Conservation (phyloP, 768 basidiomycete species). For the Podaxis sp. region DNA sequence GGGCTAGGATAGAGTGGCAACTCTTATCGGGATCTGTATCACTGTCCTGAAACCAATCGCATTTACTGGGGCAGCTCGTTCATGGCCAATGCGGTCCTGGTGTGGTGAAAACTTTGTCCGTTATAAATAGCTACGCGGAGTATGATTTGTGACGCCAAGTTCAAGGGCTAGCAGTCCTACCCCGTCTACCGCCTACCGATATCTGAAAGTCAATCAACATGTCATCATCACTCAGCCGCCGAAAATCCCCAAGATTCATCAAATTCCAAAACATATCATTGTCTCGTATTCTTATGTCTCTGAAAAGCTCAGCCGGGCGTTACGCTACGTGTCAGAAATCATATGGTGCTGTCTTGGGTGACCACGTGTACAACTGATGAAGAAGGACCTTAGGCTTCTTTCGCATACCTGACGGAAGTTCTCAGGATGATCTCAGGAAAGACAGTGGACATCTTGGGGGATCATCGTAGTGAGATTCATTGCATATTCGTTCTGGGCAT, state of each 20-base stretch:
- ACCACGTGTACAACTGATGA: slow-evolving; percentile 1
- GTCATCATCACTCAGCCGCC: no score
- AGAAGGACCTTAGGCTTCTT: not conserved
- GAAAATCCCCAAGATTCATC: not conserved
- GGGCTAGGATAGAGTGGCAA: no score
- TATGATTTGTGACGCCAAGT: no score
- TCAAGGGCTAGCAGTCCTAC: no score
- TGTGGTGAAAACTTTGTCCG: no score
- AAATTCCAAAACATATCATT: not conserved
- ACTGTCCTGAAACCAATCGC: no score
- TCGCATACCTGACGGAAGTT: not conserved
- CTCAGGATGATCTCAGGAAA: slow-evolving; percentile 9
- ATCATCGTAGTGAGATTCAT: not conserved
- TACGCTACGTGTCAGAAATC: not conserved
- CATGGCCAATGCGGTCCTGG: no score
- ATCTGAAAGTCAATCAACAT: no score
- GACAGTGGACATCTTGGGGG: not conserved
- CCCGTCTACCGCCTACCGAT: no score
- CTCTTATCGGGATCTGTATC: no score
- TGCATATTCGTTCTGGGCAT: not conserved
- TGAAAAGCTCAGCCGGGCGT: not conserved
- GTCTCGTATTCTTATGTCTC: not conserved
- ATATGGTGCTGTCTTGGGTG: not conserved
- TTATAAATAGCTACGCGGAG: no score
- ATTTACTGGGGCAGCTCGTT: no score